Evolutionary conservation across 1,284 basidiomycete genomes (phyloP).

Genomic region (Vanrija sp.): DNA sequence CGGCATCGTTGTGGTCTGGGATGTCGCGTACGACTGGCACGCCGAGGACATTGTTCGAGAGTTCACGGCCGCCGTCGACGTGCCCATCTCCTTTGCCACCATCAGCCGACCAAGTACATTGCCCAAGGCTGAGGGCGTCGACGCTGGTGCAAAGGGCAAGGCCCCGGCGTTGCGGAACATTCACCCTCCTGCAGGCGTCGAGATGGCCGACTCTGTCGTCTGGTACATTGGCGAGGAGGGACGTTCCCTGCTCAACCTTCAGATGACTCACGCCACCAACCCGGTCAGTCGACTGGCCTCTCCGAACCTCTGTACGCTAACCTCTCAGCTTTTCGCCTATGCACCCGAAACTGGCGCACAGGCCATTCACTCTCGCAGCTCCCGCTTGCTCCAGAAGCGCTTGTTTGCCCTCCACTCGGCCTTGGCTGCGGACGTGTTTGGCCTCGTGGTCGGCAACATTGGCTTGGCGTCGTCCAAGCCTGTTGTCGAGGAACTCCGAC

Average conservation of each 20-base stretch:
- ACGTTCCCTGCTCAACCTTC: slow-evolving; percentile 75
- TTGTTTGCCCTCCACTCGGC: slow-evolving; percentile 86
- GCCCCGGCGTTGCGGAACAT: slow-evolving; percentile 37
- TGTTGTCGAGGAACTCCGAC: slow-evolving; percentile 70
- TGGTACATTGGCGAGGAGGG: slow-evolving; percentile 83
- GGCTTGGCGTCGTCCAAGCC: slow-evolving; percentile 78
- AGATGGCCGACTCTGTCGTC: slow-evolving; percentile 51
- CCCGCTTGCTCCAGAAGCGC: slow-evolving; percentile 84
- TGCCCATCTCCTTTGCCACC: slow-evolving; percentile 32
- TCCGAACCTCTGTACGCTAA: neutral
- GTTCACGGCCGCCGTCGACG: slow-evolving; percentile 14
- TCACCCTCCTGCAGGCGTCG: slow-evolving; percentile 37
- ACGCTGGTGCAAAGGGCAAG: slow-evolving; percentile 19
- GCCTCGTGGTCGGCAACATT: slow-evolving; percentile 90
- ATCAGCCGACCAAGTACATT: slow-evolving; percentile 25
- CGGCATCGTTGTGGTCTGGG: slow-evolving; percentile 63
- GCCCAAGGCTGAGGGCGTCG: neutral
- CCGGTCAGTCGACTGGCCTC: slow-evolving; percentile 41
- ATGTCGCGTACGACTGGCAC: slow-evolving; percentile 74
- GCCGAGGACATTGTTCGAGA: slow-evolving; percentile 43
- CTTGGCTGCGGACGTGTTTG: slow-evolving; percentile 87
- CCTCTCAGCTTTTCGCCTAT: slow-evolving; percentile 51
- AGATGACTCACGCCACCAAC: slow-evolving; percentile 67
- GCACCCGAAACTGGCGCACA: slow-evolving; percentile 57
- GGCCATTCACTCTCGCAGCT: slow-evolving; percentile 64